These are phyloP conservation scores for Babesia ovata DNA, from an alignment of 169 alveolate species.

Conservation along the genomic window DNA sequence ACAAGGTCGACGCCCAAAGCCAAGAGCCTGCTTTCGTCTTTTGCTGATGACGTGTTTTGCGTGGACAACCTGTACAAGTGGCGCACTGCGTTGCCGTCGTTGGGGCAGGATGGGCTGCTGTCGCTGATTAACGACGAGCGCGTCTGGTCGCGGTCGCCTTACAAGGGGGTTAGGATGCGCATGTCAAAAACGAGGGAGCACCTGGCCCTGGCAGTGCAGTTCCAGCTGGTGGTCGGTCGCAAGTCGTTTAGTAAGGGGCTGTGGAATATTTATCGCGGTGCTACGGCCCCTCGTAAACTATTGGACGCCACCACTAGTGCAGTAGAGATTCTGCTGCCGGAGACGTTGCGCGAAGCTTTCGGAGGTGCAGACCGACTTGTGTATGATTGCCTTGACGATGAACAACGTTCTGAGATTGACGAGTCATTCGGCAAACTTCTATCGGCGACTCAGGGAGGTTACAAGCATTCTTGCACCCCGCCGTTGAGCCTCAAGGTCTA, in stretches of 20 bases:
- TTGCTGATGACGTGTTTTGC: slow-evolving; percentile 51
- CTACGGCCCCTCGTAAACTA: neutral
- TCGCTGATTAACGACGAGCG: slow-evolving; percentile 54
- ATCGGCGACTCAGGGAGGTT: neutral
- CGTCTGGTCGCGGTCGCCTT: slow-evolving; percentile 39
- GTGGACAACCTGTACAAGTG: slow-evolving; percentile 58
- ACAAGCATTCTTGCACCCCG: neutral
- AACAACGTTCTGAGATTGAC: neutral
- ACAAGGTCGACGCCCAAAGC: neutral
- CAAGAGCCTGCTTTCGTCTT: slow-evolving; percentile 37
- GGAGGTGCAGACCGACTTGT: slow-evolving; percentile 2
- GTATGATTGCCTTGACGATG: slow-evolving; percentile 1
- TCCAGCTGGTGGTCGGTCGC: slow-evolving; percentile 35
- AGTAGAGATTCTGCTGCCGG: slow-evolving; percentile 26
- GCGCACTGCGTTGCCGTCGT: slow-evolving; percentile 52
- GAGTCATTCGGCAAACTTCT: neutral
- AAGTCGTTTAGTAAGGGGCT: neutral
- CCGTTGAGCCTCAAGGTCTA: slow-evolving; percentile 34
- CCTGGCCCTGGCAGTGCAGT: slow-evolving; percentile 14
- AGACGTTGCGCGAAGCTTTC: neutral
- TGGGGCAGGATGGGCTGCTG: slow-evolving; percentile 34
- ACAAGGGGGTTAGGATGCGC: slow-evolving; percentile 48
- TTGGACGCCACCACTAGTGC: slow-evolving; percentile 17
- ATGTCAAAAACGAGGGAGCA: neutral
- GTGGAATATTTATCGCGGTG: slow-evolving; percentile 1